phyloP scores from a whole-genome alignment of 192 early-diverging fungal genomes.

The Lunasporangiospora selenospora region DNA sequence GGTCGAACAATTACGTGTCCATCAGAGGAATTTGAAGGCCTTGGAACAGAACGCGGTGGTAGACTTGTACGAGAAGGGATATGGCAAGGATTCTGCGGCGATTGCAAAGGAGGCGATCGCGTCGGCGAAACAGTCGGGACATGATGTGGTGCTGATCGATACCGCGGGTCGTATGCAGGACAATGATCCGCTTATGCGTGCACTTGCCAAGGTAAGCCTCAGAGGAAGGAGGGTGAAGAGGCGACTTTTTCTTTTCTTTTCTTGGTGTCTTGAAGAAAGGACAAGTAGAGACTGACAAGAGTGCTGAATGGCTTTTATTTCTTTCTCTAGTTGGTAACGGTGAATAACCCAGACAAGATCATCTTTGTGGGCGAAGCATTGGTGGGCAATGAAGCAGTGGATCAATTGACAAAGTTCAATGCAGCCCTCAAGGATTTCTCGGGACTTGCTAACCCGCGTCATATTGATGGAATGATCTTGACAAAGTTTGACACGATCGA shows the following conservation, averaged over 20 bases:
- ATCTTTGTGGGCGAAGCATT: conserved; percentile 98
- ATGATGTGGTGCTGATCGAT: conserved; percentile 94
- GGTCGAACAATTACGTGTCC: conserved; percentile 93
- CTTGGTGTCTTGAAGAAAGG: background rate
- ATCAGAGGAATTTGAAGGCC: conserved; percentile 86
- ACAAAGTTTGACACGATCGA: conserved; percentile 98
- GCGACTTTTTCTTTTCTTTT: background rate
- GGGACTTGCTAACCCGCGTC: conserved; percentile 76
- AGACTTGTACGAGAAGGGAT: conserved; percentile 93
- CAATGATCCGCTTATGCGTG: conserved; percentile 97
- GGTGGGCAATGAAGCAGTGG: conserved; percentile 96
- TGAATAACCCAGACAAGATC: conserved; percentile 95
- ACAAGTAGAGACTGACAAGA: too few species aligned
- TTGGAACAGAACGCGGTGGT: conserved; percentile 70
- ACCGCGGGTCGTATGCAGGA: conserved; percentile 99
- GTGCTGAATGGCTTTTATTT: background rate
- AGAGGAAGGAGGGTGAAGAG: too few species aligned
- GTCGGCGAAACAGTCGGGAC: conserved; percentile 68
- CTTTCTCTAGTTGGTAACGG: conserved; percentile 70
- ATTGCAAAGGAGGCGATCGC: conserved; percentile 95
- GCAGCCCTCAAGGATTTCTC: conserved; percentile 91
- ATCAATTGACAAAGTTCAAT: conserved; percentile 97
- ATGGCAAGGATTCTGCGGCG: conserved; percentile 95
- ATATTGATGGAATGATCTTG: conserved; percentile 96
- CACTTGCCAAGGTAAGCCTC: conserved; percentile 86